Conservation (phyloP, 2,329 filamentous ascomycete species). For the Cercospora nicotianae region DNA sequence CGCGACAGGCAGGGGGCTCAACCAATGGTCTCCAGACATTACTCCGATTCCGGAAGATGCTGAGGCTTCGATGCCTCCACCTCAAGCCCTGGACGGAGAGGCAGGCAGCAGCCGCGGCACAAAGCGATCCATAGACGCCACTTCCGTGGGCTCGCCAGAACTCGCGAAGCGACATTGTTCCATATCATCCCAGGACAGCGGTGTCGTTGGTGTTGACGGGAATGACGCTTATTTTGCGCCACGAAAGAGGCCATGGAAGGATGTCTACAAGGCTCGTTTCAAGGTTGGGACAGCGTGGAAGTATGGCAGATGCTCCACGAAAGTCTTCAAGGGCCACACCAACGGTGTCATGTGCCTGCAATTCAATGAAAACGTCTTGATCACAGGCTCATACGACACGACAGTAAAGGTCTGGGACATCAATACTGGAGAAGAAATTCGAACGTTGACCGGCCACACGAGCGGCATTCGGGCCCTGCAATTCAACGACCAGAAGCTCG, state of each 20-base stretch:
- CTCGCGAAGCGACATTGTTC: constrained; percentile 33
- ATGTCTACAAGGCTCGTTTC: constrained; percentile 92
- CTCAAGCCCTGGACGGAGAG: constrained; percentile 11
- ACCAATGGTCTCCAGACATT: constrained; percentile 54
- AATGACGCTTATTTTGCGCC: constrained; percentile 53
- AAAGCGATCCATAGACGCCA: constrained; percentile 28
- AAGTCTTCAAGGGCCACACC: constrained; percentile 79
- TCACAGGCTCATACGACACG: constrained; percentile 90
- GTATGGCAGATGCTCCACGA: constrained; percentile 82
- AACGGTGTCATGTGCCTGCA: constrained; percentile 82
- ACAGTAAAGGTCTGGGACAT: constrained; percentile 97
- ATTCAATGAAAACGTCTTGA: constrained; percentile 86
- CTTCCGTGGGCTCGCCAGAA: constrained; percentile 29
- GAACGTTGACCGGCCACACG: constrained; percentile 81
- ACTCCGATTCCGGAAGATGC: constrained; percentile 49
- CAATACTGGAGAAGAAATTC: constrained; percentile 78
- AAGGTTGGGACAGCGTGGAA: constrained; percentile 98
- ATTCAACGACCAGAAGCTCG: constrained; percentile 88
- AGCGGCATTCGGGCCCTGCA: constrained; percentile 84
- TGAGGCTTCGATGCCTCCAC: constrained; percentile 7
- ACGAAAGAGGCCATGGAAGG: constrained; percentile 78
- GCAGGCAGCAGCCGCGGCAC: constrained; percentile 13
- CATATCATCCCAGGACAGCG: constrained; percentile 21
- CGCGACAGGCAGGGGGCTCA: constrained; percentile 59
- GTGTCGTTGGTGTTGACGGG: constrained; percentile 18